Conservation (phyloP, 257 asterid species). For the Jacaranda copaia region DNA sequence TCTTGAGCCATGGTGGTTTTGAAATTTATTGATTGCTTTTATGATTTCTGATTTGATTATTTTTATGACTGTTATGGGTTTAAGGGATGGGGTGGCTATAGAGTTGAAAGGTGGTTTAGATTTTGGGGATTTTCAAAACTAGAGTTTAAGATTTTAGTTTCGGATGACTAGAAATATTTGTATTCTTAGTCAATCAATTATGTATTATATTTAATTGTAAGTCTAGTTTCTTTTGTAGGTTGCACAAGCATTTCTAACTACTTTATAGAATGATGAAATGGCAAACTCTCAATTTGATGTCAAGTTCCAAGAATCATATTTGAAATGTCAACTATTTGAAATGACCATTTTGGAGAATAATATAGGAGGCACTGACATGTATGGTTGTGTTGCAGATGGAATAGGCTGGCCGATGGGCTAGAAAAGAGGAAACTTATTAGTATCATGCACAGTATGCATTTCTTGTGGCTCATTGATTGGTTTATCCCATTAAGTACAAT, state of each 20-base stretch:
- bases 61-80: conserved; percentile 13
- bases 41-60: conserved; percentile 1
- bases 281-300: conserved; percentile 94
- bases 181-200: conserved; percentile 15
- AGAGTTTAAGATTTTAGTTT: conserved; percentile 26
- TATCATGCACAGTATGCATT: conserved; percentile 32
- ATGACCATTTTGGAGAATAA: conserved; percentile 76
- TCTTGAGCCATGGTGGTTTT: conserved; percentile 5
- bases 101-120: conserved; percentile 15
- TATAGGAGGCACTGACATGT: conserved; percentile 43
- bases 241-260: conserved; percentile 84
- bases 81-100: conserved; percentile 28
- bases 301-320: conserved; percentile 96
- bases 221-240: conserved; percentile 63
- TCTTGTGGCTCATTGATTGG: conserved; percentile 4
- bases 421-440: conserved; percentile 96
- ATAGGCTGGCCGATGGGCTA: conserved; percentile 68
- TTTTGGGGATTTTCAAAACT: conserved; percentile 21
- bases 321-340: conserved; percentile 90
- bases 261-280: conserved; percentile 95
- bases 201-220: conserved; percentile 22
- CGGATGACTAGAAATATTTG: conserved; percentile 1
- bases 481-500: background rate
- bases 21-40: background rate
- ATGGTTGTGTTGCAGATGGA: conserved; percentile 45